phyloP scores from a whole-genome alignment of 2,329 filamentous ascomycete species.

The Penicillium oxalicum region DNA sequence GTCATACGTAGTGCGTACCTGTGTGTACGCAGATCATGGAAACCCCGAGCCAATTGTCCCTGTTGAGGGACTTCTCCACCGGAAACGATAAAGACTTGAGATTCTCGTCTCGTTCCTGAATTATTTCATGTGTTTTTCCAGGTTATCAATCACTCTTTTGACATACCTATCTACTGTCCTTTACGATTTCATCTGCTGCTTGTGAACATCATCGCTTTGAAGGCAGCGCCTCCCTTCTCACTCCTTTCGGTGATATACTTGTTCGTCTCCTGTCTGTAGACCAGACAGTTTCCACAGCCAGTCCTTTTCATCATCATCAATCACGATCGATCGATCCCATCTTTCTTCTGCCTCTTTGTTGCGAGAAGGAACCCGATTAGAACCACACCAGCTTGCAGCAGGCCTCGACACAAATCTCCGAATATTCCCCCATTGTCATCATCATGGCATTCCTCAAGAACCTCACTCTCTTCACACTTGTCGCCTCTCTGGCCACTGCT shows the following conservation, averaged over 20 bases:
- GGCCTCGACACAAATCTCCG: too few species aligned
- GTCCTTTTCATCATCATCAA: not conserved
- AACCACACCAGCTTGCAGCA: too few species aligned
- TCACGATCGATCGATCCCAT: not conserved
- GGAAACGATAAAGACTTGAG: conserved; percentile 1
- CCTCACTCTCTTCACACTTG: conserved; percentile 1
- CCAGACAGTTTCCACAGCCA: not conserved
- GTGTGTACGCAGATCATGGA: not conserved
- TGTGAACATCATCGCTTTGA: not conserved
- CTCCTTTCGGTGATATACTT: not conserved
- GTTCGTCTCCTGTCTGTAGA: not conserved
- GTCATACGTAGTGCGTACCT: not conserved
- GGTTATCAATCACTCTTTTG: not conserved
- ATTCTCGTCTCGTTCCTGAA: not conserved
- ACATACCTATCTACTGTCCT: not conserved
- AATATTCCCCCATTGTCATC: not conserved
- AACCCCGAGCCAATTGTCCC: not conserved
- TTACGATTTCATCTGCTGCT: not conserved
- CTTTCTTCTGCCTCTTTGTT: not conserved
- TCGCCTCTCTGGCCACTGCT: not conserved
- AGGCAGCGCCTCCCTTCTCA: conserved; percentile 1
- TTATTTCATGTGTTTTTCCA: not conserved
- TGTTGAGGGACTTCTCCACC: not conserved
- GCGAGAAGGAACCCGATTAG: too few species aligned
- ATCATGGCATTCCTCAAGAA: conserved; percentile 6